Evolutionary conservation across 495 filamentous ascomycete species (phyloP), one percentile per base, ranked within the genome.

Genomic region (Hypoxylon fragiforme): DNA sequence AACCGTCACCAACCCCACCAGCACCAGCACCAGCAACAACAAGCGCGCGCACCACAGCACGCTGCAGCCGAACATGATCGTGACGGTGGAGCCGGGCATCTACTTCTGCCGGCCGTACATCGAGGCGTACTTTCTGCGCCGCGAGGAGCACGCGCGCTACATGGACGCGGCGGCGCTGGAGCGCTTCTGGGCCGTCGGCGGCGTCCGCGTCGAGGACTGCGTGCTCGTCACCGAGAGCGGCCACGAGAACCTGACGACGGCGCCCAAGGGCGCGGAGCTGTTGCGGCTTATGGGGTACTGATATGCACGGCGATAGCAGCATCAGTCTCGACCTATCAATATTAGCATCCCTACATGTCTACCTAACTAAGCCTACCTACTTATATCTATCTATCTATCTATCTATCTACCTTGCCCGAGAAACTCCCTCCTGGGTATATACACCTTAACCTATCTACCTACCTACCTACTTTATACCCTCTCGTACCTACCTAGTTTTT

Each of bases 201-300:
- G 92, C 11, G 91, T 94, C 21, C 81, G 92, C 28, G 92, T 97
- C 55, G 92, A 97, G 73, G 92, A 96, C 70, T 88, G 91, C 68
- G 86, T 96, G 41, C 75, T 95, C 8, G 84, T 96, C 11, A 95
- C 90, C 2, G 75, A 79, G 19, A 76, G 79, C 26, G 90, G 90
- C 18, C 85, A 85, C 62, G 88, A 95, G 70, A 92, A 92, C 60
- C 69, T 97, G 61, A 96, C 91, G 0, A 85, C 80, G 5, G 90
- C 89, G 36, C 89, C 90, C 0, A 95, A 91, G 70, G 89, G 86
- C 0, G 77, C 86, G 34, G 86, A 72, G 35, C 52, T 76, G 50
- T 39, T 77, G 43, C 44, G 57, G 37, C 48, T 75, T 21, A 66
- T 77, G 30, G 64, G 63, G 44, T 60, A 59, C 21, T n/a, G n/a